phyloP scores from a whole-genome alignment of 2,329 filamentous ascomycete species.

The Sporothrix phasma region DNA sequence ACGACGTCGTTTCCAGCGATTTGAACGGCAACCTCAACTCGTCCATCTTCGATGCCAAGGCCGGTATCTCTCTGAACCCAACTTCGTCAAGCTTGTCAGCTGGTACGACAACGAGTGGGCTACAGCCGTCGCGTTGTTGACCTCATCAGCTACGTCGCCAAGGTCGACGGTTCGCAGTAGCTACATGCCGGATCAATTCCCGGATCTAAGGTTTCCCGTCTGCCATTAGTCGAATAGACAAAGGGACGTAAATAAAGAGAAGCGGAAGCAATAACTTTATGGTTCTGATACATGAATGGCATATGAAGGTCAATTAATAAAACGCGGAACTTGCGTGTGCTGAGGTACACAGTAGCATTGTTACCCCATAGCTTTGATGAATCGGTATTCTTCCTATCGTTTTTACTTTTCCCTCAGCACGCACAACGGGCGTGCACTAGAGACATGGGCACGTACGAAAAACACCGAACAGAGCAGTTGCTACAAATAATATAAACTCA shows the following conservation, averaged over 20 bases:
- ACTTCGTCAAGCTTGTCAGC: constrained; percentile 96
- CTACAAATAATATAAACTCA: background rate
- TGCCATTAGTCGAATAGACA: background rate
- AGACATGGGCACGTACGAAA: background rate
- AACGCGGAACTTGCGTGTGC: background rate
- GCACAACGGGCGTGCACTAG: background rate
- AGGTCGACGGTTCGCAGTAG: constrained; percentile 56
- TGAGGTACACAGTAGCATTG: constrained; percentile 4
- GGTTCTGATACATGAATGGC: background rate
- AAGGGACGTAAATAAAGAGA: background rate
- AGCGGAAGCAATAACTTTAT: background rate
- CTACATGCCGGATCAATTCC: constrained; percentile 13
- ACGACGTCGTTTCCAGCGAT: constrained; percentile 90
- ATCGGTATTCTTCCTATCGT: background rate
- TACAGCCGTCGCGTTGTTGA: constrained; percentile 94
- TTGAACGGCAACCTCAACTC: constrained; percentile 86
- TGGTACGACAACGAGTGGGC: constrained; percentile 99
- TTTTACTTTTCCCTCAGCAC: background rate
- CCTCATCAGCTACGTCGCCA: constrained; percentile 68
- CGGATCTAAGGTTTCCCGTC: constrained; percentile 10
- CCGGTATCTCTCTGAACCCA: constrained; percentile 96
- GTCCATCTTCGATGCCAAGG: constrained; percentile 99
- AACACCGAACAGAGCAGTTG: constrained; percentile 1
- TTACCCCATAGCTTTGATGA: constrained; percentile 6
- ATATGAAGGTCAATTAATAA: background rate